Evolutionary conservation across 306 rosid species (phyloP).

Genomic region (Lathyrus sativus): DNA sequence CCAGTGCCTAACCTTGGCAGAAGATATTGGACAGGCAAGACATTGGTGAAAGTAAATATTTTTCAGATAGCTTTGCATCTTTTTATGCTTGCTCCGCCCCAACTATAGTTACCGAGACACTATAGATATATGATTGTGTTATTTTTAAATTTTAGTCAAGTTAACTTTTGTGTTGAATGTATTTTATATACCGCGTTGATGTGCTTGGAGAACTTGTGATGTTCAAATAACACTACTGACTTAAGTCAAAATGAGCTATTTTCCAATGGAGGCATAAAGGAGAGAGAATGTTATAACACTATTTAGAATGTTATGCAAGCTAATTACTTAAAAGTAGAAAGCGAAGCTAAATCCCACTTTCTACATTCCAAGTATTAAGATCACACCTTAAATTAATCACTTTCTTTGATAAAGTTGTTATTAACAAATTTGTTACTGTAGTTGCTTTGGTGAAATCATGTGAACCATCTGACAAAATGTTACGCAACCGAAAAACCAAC

Average conservation of each 20-base stretch:
- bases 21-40: slow-evolving; percentile 77
- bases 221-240: too few species aligned
- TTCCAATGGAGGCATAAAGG: too few species aligned
- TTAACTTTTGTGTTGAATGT: too few species aligned
- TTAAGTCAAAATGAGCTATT: too few species aligned
- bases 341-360: slow-evolving; percentile 69
- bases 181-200: too few species aligned
- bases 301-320: background rate
- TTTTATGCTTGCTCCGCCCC: slow-evolving; percentile 72
- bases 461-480: too few species aligned
- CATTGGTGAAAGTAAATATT: slow-evolving; percentile 62
- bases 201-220: too few species aligned
- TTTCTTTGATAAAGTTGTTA: too few species aligned
- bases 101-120: slow-evolving; percentile 69
- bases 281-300: too few species aligned
- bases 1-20: slow-evolving; percentile 61
- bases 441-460: too few species aligned
- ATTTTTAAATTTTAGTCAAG: too few species aligned
- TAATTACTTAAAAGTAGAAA: slow-evolving; percentile 26
- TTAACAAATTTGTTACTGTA: slow-evolving; percentile 24
- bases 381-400: slow-evolving; percentile 73
- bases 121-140: slow-evolving; percentile 21
- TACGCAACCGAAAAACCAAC: too few species aligned
- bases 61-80: slow-evolving; percentile 59
- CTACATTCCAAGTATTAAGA: slow-evolving; percentile 78